Evolutionary conservation across 2,329 filamentous ascomycete species (phyloP), one percentile per base, ranked within the genome.

Genomic region (Huntiella omanensis): DNA sequence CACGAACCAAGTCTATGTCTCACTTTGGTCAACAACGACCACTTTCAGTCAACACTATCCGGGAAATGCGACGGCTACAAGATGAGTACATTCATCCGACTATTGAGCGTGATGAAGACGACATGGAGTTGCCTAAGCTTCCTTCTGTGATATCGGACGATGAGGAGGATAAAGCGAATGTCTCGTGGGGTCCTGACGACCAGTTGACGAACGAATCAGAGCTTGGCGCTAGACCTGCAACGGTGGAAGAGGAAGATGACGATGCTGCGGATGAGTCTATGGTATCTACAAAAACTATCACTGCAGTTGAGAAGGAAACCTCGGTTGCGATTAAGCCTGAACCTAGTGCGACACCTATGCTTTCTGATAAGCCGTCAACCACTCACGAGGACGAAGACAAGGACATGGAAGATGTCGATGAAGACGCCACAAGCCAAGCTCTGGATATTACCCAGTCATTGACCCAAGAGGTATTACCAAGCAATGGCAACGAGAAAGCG

Each of bases 171-270:
- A 17, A 12, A 22, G 10, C 11, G n/a, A 13, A 38, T 36, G 11
- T 33, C 17, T 40, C 32, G 4, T 49, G 47, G 45, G 48, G 45
- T 3, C 42, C 47, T 2, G 50, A 51, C 5, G 50, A 51, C 13
- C 47, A 51, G 28, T 36, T 49, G 19, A 32, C 39, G 8, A n/a
- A 45, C 13, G 50, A 51, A 22, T 44, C 34, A 1, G 47, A 47
- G 4, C 38, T 15, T 37, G 45, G 35, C n/a, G 35, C 22, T 19
- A 12, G 38, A 33, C 5, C 11, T 38, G 4, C 34, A 34, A 19
- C 33, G 11, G 22, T 41, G n/a, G 19, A 41, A 10, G 40, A 28
- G 16, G 40, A 41, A 6, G 22, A 33, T 6, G 40, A n/a, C 12
- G 33, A 34, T n/a, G 22, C 2, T 4, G n/a, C n/a, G 28, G 13